Conservation (phyloP, 139 green algal species). For the Picochlorum costavermella region DNA sequence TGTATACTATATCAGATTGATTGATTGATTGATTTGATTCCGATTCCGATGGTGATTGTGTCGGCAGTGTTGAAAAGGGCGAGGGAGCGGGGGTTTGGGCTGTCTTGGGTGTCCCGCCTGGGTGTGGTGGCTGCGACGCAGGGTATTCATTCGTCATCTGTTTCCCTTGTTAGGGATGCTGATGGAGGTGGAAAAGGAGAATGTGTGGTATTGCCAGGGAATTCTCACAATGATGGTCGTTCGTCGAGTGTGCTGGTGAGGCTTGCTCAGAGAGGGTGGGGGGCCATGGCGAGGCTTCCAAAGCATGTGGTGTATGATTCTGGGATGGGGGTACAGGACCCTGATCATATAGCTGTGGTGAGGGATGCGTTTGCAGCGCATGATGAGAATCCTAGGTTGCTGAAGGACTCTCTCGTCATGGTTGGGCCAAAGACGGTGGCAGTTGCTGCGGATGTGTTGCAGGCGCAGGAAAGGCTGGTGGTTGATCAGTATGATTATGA, state of each 20-base stretch:
- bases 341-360: conserved; percentile 41
- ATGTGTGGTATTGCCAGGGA: no score
- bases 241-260: conserved; percentile 40
- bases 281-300: conserved; percentile 37
- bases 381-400: conserved; percentile 27
- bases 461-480: conserved; percentile 40
- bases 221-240: no score
- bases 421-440: conserved; percentile 41
- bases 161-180: no score
- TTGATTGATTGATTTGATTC: no score
- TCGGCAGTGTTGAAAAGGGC: no score
- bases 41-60: no score
- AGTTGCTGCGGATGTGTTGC: conserved; percentile 24
- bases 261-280: conserved; percentile 51
- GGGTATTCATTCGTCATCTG: no score
- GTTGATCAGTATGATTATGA: conserved; percentile 60
- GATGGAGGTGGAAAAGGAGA: no score
- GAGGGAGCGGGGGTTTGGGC: no score
- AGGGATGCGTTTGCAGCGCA: conserved; percentile 54
- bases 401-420: conserved; percentile 31
- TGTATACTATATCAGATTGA: no score
- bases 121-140: no score
- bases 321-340: conserved; percentile 5
- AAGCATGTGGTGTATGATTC: conserved; percentile 19
- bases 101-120: no score